Evolutionary conservation across 768 basidiomycete genomes (phyloP).

Genomic region (Cystoderma amianthinum): DNA sequence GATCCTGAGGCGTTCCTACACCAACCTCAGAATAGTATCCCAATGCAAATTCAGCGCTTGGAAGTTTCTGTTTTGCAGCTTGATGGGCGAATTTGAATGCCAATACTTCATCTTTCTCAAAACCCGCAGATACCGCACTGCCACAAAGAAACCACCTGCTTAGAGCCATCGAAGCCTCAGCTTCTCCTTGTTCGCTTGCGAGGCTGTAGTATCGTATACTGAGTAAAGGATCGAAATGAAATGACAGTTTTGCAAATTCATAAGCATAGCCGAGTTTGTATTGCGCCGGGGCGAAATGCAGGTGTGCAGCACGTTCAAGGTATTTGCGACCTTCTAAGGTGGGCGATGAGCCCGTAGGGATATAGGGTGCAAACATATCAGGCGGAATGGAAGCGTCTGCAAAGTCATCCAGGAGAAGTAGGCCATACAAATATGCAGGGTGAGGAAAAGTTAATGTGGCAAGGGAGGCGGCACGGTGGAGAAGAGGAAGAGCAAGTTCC

Average conservation of each 20-base stretch:
- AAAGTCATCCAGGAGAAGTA: not conserved
- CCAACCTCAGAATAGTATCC: not conserved
- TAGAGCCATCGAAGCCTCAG: not conserved
- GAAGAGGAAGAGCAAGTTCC: not conserved
- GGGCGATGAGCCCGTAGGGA: not conserved
- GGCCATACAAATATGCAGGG: not conserved
- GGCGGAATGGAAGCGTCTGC: not conserved
- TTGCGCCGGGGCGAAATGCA: not conserved
- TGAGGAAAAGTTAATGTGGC: not conserved
- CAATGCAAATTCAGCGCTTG: not conserved
- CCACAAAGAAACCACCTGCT: not conserved
- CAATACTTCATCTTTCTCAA: not conserved
- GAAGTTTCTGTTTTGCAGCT: not conserved
- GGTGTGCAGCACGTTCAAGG: not conserved
- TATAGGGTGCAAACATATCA: not conserved
- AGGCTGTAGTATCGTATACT: not conserved
- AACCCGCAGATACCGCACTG: not conserved
- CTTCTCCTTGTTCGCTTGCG: not conserved
- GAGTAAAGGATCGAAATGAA: not conserved
- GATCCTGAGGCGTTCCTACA: not conserved
- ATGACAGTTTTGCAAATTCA: not conserved
- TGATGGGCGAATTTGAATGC: not conserved
- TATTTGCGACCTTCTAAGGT: not conserved
- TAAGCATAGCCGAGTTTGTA: not conserved
- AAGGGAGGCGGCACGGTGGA: not conserved